These are phyloP conservation scores for Mallotus nudiflorus DNA, from an alignment of 345 rosid species.

Conservation along the genomic window DNA sequence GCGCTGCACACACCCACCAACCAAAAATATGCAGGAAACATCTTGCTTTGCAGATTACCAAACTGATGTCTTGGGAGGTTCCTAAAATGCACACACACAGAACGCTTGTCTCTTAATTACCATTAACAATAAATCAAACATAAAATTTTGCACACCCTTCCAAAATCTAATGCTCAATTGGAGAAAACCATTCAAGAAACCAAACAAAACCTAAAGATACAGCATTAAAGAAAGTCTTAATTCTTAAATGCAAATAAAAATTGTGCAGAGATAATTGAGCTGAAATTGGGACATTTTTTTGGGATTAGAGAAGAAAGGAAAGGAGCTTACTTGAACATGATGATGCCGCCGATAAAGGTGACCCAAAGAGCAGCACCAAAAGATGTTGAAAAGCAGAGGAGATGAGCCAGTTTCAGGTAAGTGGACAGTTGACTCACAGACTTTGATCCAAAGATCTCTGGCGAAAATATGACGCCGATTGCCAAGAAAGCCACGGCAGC, in stretches of 20 bases:
- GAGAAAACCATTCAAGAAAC: too few relatives aligned
- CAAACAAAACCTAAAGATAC: too few relatives aligned
- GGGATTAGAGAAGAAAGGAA: background rate
- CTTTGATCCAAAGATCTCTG: conserved; percentile 82
- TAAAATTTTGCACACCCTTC: too few relatives aligned
- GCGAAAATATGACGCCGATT: conserved; percentile 77
- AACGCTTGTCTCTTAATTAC: background rate
- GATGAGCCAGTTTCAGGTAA: conserved; percentile 76
- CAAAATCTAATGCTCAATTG: too few relatives aligned
- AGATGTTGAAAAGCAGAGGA: conserved; percentile 88
- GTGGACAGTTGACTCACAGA: conserved; percentile 46
- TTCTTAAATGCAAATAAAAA: too few relatives aligned
- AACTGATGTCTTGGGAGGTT: conserved; percentile 93
- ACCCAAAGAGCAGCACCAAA: conserved; percentile 98
- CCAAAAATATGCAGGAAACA: conserved; percentile 95
- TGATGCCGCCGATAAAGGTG: conserved; percentile 98
- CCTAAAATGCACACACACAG: conserved; percentile 34
- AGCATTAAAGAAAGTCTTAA: too few relatives aligned
- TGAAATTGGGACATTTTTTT: too few relatives aligned
- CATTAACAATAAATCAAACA: background rate
- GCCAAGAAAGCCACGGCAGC: conserved; percentile 76
- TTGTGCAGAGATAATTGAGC: too few relatives aligned
- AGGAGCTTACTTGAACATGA: conserved; percentile 82
- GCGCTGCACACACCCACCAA: conserved; percentile 82
- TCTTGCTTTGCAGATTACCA: conserved; percentile 91